Conservation (phyloP, 2,329 filamentous ascomycete genomes). For the Aureobasidium sp. region DNA sequence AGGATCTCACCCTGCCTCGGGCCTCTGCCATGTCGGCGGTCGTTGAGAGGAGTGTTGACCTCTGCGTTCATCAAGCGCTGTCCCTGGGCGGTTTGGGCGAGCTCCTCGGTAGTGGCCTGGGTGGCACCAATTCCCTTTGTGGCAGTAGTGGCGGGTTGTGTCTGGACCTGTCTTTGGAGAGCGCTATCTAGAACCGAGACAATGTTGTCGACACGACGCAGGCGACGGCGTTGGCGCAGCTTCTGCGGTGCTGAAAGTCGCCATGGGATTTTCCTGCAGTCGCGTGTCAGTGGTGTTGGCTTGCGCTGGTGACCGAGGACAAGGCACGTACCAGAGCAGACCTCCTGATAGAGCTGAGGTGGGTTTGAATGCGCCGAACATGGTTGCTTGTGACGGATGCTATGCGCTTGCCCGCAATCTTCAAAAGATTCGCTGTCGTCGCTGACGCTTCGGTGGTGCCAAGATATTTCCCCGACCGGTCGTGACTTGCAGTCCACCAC, state of each 20-base stretch:
- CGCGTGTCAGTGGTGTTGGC: not conserved
- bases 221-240: conserved; percentile 70
- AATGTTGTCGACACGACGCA: conserved; percentile 77
- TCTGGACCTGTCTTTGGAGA: conserved; percentile 50
- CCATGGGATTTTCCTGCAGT: conserved; percentile 87
- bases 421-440: conserved; percentile 9
- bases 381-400: conserved; percentile 33
- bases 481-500: not conserved
- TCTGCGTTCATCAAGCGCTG: conserved; percentile 20
- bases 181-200: conserved; percentile 74
- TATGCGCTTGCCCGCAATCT: not conserved
- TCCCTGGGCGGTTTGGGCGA: conserved; percentile 24
- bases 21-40: conserved; percentile 23
- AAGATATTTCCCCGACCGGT: conserved; percentile 13
- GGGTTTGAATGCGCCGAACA: conserved; percentile 79
- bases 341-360: conserved; percentile 69
- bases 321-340: conserved; percentile 61
- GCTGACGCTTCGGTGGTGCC: conserved; percentile 16
- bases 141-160: conserved; percentile 4
- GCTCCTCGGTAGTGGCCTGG: conserved; percentile 21
- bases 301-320: not conserved
- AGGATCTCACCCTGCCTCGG: conserved; percentile 22
- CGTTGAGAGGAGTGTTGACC: conserved; percentile 13
- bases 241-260: conserved; percentile 89
- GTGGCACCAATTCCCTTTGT: conserved; percentile 11